Evolutionary conservation across 2,329 filamentous ascomycete genomes (phyloP).

Genomic region (Coleophoma eucalyptorum): DNA sequence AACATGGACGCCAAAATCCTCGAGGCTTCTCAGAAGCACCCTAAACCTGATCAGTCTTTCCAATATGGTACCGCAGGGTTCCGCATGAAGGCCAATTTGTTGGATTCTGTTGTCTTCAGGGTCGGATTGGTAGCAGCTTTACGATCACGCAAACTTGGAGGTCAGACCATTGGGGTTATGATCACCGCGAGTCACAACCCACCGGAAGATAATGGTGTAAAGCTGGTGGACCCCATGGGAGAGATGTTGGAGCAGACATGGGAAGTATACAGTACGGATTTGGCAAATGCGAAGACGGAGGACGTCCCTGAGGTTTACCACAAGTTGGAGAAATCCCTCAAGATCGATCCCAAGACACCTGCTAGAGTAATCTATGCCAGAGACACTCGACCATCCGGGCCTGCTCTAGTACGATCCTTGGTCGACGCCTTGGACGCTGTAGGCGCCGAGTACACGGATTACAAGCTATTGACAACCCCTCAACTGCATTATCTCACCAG

Average conservation of each 20-base stretch:
- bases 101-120: constrained; percentile 89
- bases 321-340: constrained; percentile 69
- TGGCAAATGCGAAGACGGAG: constrained; percentile 82
- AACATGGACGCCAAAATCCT: constrained; percentile 49
- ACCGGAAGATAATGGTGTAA: constrained; percentile 85
- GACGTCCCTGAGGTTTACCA: constrained; percentile 74
- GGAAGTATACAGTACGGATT: constrained; percentile 82
- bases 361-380: constrained; percentile 85
- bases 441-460: constrained; percentile 73
- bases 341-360: constrained; percentile 66
- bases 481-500: constrained; percentile 96
- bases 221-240: constrained; percentile 95
- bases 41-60: constrained; percentile 52
- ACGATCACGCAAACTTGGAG: constrained; percentile 83
- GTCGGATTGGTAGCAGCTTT: constrained; percentile 87
- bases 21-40: constrained; percentile 58
- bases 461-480: constrained; percentile 91
- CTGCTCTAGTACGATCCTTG: constrained; percentile 75
- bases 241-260: constrained; percentile 97
- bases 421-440: constrained; percentile 76
- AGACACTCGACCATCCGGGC: constrained; percentile 90
- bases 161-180: constrained; percentile 94
- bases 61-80: constrained; percentile 67
- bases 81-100: constrained; percentile 70
- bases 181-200: constrained; percentile 94